These are phyloP conservation scores for Starmerella vitae DNA, from an alignment of 805 yeast genomes.

Conservation along the genomic window DNA sequence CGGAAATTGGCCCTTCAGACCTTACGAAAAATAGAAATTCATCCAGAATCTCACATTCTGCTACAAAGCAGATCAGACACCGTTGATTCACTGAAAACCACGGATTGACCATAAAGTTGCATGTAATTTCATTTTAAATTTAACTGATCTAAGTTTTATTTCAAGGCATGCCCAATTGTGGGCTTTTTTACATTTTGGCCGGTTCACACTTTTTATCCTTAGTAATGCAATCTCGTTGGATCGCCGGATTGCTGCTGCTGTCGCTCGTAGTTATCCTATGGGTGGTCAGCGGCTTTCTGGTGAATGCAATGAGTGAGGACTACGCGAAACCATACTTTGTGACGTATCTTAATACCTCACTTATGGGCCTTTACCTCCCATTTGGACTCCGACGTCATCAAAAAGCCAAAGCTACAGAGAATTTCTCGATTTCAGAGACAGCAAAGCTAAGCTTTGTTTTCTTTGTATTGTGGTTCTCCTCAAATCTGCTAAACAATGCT, in stretches of 20 bases:
- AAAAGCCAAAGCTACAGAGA: background rate
- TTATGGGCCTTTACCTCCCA: slow-evolving; percentile 60
- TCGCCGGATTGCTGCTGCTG: slow-evolving; percentile 60
- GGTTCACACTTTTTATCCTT: too few relatives aligned
- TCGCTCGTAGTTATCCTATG: slow-evolving; percentile 69
- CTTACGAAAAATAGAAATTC: slow-evolving; percentile 7
- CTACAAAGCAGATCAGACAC: background rate
- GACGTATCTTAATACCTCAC: slow-evolving; percentile 80
- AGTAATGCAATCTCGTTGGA: slow-evolving; percentile 41
- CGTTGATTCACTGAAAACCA: background rate
- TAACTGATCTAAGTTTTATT: too few relatives aligned
- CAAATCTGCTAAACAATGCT: slow-evolving; percentile 81
- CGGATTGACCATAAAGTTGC: too few relatives aligned
- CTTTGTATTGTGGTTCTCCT: slow-evolving; percentile 76
- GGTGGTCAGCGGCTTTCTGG: slow-evolving; percentile 81
- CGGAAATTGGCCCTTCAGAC: slow-evolving; percentile 3
- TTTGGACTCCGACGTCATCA: slow-evolving; percentile 36
- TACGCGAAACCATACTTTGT: slow-evolving; percentile 86
- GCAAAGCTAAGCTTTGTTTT: slow-evolving; percentile 64
- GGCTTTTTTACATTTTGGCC: too few relatives aligned
- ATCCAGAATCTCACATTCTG: slow-evolving; percentile 8
- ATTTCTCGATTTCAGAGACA: slow-evolving; percentile 39
- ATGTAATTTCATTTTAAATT: too few relatives aligned
- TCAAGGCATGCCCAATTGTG: too few relatives aligned
- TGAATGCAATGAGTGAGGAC: slow-evolving; percentile 47